Evolutionary conservation across 805 yeast species (phyloP).

Genomic region (Diddensiella caesifluorescens): DNA sequence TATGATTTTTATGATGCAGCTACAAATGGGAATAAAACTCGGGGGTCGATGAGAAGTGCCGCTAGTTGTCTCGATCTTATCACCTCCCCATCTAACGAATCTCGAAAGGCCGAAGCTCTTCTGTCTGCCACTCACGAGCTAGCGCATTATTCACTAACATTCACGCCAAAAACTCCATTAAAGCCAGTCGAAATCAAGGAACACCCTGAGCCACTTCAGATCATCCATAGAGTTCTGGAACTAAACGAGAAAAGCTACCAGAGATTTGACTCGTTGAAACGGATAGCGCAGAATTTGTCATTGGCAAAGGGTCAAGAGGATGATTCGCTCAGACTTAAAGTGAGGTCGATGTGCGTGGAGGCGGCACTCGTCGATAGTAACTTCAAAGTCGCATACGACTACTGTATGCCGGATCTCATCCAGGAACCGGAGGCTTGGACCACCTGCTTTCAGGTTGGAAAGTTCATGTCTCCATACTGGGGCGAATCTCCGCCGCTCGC

Average conservation of each 20-base stretch:
- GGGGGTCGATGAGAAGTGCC: conserved; percentile 40
- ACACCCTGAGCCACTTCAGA: conserved; percentile 24
- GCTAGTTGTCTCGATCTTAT: conserved; percentile 24
- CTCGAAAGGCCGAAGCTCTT: conserved; percentile 20
- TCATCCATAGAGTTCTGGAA: conserved; percentile 29
- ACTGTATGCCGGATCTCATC: conserved; percentile 24
- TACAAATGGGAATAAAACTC: conserved; percentile 36
- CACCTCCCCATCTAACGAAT: conserved; percentile 10
- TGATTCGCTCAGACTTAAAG: conserved; percentile 13
- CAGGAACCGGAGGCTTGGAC: conserved; percentile 46
- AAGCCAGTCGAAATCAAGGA: conserved; percentile 25
- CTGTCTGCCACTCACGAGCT: conserved; percentile 27
- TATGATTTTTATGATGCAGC: conserved; percentile 42
- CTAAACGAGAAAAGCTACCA: conserved; percentile 29
- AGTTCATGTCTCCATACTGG: conserved; percentile 47
- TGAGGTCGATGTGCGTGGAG: conserved; percentile 50
- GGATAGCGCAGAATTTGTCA: conserved; percentile 15
- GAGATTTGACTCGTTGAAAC: conserved; percentile 23
- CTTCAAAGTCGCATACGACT: conserved; percentile 51
- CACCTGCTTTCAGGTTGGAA: conserved; percentile 69
- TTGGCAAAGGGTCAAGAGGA: conserved; percentile 9
- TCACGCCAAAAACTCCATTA: conserved; percentile 28
- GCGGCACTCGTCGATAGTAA: conserved; percentile 59
- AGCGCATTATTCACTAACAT: conserved; percentile 26
- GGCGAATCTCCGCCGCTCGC: conserved; percentile 34